phyloP scores from a whole-genome alignment of 805 yeast genomes.

The Clavispora vitiphila region DNA sequence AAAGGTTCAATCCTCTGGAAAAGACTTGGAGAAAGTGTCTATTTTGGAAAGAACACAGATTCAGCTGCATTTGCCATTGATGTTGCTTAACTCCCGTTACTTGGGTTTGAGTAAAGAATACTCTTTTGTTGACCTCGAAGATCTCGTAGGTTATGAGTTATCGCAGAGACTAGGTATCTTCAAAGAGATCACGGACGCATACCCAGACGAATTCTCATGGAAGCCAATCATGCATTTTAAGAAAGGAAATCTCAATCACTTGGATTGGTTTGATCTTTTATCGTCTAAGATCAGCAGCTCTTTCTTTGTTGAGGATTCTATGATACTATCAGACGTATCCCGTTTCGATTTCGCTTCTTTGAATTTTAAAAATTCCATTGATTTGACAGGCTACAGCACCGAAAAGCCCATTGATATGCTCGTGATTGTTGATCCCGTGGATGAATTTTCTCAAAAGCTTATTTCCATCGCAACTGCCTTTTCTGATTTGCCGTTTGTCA shows the following conservation, averaged over 20 bases:
- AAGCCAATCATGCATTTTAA: conserved; percentile 17
- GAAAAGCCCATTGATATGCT: conserved; percentile 48
- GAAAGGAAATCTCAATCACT: conserved; percentile 13
- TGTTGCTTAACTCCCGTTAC: conserved; percentile 55
- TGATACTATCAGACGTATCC: conserved; percentile 38
- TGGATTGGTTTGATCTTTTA: conserved; percentile 46
- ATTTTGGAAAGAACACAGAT: conserved; percentile 28
- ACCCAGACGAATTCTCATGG: conserved; percentile 20
- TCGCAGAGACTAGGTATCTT: conserved; percentile 36
- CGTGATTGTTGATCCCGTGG: conserved; percentile 66
- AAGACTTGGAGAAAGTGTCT: conserved; percentile 4
- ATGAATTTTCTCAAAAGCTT: conserved; percentile 62
- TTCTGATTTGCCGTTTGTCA: conserved; percentile 43
- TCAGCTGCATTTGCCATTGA: conserved; percentile 30
- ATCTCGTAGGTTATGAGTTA: conserved; percentile 44
- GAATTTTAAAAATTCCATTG: conserved; percentile 23
- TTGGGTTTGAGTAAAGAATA: conserved; percentile 25
- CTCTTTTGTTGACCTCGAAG: conserved; percentile 25
- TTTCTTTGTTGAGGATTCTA: conserved; percentile 38
- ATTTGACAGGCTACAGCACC: conserved; percentile 14
- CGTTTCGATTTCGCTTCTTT: conserved; percentile 42
- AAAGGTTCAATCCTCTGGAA: conserved; percentile 1
- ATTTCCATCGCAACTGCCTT: conserved; percentile 42
- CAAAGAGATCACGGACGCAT: conserved; percentile 23
- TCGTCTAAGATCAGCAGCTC: conserved; percentile 41